Percentiles rank a stretch among this genome's conserved stretches.
phyloP scores from a whole-genome alignment of 495 filamentous ascomycete genomes.

The Hypoxylon intermedium region DNA sequence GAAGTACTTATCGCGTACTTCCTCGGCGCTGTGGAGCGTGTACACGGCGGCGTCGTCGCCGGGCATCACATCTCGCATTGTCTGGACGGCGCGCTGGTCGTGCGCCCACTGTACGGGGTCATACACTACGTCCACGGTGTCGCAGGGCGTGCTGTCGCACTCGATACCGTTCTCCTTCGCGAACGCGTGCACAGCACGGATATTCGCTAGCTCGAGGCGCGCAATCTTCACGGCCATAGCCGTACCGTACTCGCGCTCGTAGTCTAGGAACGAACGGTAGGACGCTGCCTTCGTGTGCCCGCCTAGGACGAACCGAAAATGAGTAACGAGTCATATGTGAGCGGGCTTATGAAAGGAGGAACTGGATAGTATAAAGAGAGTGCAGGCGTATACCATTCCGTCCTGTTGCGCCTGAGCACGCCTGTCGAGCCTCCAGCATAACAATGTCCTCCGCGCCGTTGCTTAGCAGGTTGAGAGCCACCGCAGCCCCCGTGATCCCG shows the following conservation, averaged over 20 bases:
- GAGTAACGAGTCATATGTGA: not conserved
- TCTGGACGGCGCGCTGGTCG: slow-evolving; percentile 50
- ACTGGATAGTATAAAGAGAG: too few species aligned
- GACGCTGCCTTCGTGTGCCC: slow-evolving; percentile 69
- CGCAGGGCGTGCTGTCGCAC: slow-evolving; percentile 58
- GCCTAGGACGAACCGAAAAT: slow-evolving; percentile 42
- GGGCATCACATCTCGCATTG: slow-evolving; percentile 56
- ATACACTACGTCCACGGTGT: slow-evolving; percentile 67
- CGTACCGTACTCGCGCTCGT: slow-evolving; percentile 48
- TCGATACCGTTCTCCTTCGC: slow-evolving; percentile 57
- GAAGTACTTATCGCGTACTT: slow-evolving; percentile 56
- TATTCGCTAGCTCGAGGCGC: slow-evolving; percentile 63
- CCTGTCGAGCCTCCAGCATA: slow-evolving; percentile 66
- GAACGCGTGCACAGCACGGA: slow-evolving; percentile 61
- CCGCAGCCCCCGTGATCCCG: slow-evolving; percentile 70
- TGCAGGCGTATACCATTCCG: slow-evolving; percentile 61
- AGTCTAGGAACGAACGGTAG: slow-evolving; percentile 61
- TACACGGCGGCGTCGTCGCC: slow-evolving; percentile 57
- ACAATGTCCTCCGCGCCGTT: slow-evolving; percentile 45
- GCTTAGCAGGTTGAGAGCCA: slow-evolving; percentile 64
- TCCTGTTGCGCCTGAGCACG: slow-evolving; percentile 66
- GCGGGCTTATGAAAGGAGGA: not conserved
- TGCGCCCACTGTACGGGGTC: slow-evolving; percentile 54
- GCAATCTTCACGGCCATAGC: slow-evolving; percentile 61
- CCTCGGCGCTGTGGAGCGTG: slow-evolving; percentile 50